phyloP scores from a whole-genome alignment of 805 yeast species.

The Jamesozyma piceae region DNA sequence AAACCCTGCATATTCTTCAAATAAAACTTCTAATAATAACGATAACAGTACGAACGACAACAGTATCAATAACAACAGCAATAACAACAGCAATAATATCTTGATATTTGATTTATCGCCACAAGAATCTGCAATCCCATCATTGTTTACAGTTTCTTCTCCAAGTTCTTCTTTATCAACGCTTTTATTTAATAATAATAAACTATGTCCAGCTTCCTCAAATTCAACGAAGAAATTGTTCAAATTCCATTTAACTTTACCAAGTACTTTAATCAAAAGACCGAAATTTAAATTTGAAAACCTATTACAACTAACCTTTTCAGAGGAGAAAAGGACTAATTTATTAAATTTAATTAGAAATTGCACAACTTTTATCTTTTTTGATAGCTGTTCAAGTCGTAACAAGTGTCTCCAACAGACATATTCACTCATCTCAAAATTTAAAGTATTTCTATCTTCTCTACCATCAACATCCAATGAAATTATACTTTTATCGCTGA shows the following conservation, averaged over 20 bases:
- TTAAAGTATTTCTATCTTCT: slow-evolving; percentile 5
- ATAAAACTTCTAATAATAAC: not conserved
- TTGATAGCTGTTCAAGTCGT: slow-evolving; percentile 20
- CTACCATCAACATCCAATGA: not conserved
- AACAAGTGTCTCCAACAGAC: slow-evolving; percentile 19
- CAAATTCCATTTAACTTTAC: slow-evolving; percentile 24
- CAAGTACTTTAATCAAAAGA: slow-evolving; percentile 27
- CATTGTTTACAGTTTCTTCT: slow-evolving; percentile 5
- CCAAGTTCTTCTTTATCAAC: slow-evolving; percentile 5
- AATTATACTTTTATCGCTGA: slow-evolving; percentile 3
- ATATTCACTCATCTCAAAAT: slow-evolving; percentile 19
- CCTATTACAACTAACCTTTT: slow-evolving; percentile 17
- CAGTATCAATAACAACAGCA: not conserved
- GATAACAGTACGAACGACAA: not conserved
- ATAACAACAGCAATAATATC: slow-evolving; percentile 4
- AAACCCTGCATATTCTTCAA: not conserved
- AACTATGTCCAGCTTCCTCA: slow-evolving; percentile 1
- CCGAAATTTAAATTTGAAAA: slow-evolving; percentile 24
- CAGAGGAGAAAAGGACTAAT: slow-evolving; percentile 13
- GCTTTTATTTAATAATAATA: slow-evolving; percentile 2
- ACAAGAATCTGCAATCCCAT: slow-evolving; percentile 13
- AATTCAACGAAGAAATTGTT: slow-evolving; percentile 8
- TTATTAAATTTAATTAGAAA: slow-evolving; percentile 14
- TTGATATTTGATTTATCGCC: slow-evolving; percentile 19
- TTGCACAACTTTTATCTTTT: slow-evolving; percentile 18